These are phyloP conservation scores for Cystobasidium sp. DNA, from an alignment of 1,284 basidiomycete species.

Conservation along the genomic window DNA sequence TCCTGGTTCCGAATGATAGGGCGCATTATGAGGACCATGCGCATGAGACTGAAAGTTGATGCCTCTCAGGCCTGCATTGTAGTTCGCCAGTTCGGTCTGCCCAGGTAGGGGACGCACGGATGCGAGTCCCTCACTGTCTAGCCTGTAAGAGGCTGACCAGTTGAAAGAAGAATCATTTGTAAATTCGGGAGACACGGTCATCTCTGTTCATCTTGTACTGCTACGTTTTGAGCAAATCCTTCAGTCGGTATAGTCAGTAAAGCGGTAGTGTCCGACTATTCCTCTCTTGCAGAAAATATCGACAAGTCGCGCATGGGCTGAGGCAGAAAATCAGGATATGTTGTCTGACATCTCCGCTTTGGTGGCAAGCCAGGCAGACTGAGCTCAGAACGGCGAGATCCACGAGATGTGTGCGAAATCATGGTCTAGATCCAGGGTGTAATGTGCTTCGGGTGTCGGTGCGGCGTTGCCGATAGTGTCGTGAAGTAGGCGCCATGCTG, in stretches of 20 bases:
- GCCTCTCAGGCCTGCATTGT: slow-evolving; percentile 11
- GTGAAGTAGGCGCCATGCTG: too few relatives aligned
- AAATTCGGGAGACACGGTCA: background rate
- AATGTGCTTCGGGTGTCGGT: too few relatives aligned
- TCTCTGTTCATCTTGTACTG: background rate
- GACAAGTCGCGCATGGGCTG: too few relatives aligned
- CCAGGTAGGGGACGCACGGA: slow-evolving; percentile 10
- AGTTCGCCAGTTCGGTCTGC: slow-evolving; percentile 1
- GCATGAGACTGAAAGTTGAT: background rate
- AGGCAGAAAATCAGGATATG: background rate
- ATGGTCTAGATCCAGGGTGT: too few relatives aligned
- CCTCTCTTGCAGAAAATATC: too few relatives aligned
- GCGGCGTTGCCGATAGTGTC: too few relatives aligned
- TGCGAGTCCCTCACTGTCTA: slow-evolving; percentile 8
- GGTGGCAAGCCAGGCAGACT: too few relatives aligned
- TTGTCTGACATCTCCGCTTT: too few relatives aligned
- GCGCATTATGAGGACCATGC: background rate
- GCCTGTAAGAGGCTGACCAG: slow-evolving; percentile 20
- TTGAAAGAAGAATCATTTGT: background rate
- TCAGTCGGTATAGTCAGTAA: background rate
- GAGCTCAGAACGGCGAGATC: too few relatives aligned
- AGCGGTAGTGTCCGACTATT: background rate
- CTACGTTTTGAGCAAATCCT: too few relatives aligned
- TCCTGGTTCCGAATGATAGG: background rate
- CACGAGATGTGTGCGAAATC: too few relatives aligned